Conservation (phyloP, 148 eudicot species). For the Diospyros lotus region DNA sequence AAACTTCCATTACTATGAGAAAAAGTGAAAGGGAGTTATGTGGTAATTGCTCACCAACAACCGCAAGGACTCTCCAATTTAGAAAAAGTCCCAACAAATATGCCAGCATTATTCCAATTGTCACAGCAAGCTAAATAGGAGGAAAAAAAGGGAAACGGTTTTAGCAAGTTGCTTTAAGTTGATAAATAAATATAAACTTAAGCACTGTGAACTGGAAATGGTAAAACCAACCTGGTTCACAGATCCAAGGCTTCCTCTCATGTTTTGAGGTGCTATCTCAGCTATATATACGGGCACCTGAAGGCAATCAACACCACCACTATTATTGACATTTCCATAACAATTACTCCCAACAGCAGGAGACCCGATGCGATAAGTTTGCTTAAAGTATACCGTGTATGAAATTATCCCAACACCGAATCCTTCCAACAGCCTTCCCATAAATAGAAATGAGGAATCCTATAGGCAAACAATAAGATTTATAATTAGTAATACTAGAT, state of each 20-base stretch:
- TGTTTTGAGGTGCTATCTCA: slow-evolving; percentile 85
- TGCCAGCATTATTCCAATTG: slow-evolving; percentile 75
- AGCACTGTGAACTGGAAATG: not conserved
- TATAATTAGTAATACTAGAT: not conserved
- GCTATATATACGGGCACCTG: slow-evolving; percentile 94
- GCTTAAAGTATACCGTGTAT: slow-evolving; percentile 49
- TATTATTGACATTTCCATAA: not conserved
- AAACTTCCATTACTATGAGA: not conserved
- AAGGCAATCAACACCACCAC: slow-evolving; percentile 4
- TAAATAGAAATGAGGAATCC: slow-evolving; percentile 81
- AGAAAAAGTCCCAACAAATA: slow-evolving; percentile 75
- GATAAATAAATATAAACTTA: not conserved
- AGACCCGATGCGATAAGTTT: not conserved
- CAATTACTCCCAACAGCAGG: not conserved
- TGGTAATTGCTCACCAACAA: slow-evolving; percentile 47
- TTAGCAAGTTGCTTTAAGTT: not conserved
- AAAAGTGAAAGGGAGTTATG: not conserved
- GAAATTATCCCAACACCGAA: slow-evolving; percentile 95
- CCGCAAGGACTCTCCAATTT: slow-evolving; percentile 79
- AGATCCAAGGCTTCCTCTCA: slow-evolving; percentile 87
- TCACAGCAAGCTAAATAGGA: slow-evolving; percentile 63
- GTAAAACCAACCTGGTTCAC: slow-evolving; percentile 70
- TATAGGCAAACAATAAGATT: slow-evolving; percentile 10
- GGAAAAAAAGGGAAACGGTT: not conserved
- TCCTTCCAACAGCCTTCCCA: slow-evolving; percentile 89